Conservation (phyloP, 306 rosid genomes). For the Medicago truncatula region DNA sequence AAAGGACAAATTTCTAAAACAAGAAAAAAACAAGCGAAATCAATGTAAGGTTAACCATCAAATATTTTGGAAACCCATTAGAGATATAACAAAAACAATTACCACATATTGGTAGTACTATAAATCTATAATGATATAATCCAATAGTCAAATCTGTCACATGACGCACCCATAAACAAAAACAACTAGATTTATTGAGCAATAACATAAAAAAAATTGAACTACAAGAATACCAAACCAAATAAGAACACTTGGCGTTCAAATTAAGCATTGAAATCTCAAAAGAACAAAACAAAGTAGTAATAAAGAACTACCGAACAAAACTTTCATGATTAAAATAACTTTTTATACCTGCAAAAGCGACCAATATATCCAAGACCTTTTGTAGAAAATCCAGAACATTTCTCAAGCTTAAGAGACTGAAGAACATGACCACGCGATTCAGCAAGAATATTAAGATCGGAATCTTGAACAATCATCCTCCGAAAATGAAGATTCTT, state of each 20-base stretch:
- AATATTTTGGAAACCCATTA: not conserved
- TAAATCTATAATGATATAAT: too few species aligned
- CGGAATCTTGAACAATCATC: slow-evolving; percentile 84
- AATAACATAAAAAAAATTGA: too few species aligned
- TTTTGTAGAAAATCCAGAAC: slow-evolving; percentile 87
- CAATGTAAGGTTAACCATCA: not conserved
- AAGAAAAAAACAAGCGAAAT: not conserved
- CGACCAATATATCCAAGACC: slow-evolving; percentile 70
- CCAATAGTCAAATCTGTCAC: too few species aligned
- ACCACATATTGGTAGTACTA: too few species aligned
- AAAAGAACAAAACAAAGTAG: not conserved
- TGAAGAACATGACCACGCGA: slow-evolving; percentile 77
- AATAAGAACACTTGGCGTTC: not conserved
- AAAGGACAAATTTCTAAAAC: not conserved
- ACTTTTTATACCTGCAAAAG: slow-evolving; percentile 64
- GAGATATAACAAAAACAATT: too few species aligned
- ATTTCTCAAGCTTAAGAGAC: slow-evolving; percentile 79
- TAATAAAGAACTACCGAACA: too few species aligned
- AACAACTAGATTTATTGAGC: too few species aligned
- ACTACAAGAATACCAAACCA: not conserved
- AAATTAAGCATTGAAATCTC: slow-evolving; percentile 5
- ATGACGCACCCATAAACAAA: too few species aligned
- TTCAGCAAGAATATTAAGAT: slow-evolving; percentile 69
- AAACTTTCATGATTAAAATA: too few species aligned
- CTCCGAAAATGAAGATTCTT: slow-evolving; percentile 86